Percentiles rank a stretch among this genome's conserved stretches.
phyloP scores from a whole-genome alignment of 495 filamentous ascomycete species.

The Elasticomyces elasticus region DNA sequence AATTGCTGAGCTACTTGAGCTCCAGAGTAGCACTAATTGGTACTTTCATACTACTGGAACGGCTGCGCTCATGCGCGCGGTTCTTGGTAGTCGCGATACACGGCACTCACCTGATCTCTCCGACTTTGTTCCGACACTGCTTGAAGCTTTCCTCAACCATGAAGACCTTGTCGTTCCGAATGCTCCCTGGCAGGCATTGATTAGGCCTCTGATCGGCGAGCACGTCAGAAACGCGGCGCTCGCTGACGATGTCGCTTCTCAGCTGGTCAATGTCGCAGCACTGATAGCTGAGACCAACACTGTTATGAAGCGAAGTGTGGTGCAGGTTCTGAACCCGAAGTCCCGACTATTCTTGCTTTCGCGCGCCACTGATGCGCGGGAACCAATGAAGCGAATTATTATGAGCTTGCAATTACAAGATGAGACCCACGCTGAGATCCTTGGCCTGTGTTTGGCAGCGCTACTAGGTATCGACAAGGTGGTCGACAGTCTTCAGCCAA shows the following conservation, averaged over 20 bases:
- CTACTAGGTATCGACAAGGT: neutral
- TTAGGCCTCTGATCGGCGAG: neutral
- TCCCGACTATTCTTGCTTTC: neutral
- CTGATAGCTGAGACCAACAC: neutral
- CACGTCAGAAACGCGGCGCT: neutral
- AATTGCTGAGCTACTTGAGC: neutral
- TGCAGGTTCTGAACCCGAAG: neutral
- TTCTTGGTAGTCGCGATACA: neutral
- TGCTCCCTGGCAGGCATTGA: neutral
- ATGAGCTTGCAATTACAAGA: neutral
- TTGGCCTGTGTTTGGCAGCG: neutral
- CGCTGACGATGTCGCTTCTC: neutral
- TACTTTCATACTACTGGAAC: neutral
- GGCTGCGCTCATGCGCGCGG: neutral
- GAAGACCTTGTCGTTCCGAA: neutral
- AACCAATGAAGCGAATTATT: neutral
- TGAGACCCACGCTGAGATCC: neutral
- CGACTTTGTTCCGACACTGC: neutral
- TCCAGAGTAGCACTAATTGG: neutral
- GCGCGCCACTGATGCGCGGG: neutral
- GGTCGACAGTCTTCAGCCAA: neutral
- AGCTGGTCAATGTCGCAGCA: neutral
- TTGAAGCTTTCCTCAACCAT: neutral
- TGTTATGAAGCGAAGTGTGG: too few species aligned
- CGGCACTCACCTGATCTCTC: neutral